Base-by-base conservation (phyloP, 2,329 filamentous ascomycete genomes). In the Pyrenophora teres region DNA sequence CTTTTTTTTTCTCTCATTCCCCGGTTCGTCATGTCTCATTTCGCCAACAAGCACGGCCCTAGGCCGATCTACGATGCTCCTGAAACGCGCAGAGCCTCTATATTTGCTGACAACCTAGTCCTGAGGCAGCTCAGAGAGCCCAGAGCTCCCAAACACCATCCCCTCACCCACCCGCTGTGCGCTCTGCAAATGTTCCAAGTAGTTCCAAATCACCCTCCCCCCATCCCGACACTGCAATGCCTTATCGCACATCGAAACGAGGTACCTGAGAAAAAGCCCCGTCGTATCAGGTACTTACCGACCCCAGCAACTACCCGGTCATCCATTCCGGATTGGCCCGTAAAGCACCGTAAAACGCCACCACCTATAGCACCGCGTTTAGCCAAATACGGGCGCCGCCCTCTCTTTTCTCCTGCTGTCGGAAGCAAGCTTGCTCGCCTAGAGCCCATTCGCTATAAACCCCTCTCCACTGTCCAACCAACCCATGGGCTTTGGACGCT, bases 11-110 rank as follows among this genome's bases (percentile, higher is more conserved):
- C 19, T 37, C 25, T 31, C 13, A 35, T 36, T 6, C 25, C 40
- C 25, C 51, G 46, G 31, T 45, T 33, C 45, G 25, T 36, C 37
- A 21, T 47, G 40, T 52, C 52, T 54, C 52, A 54, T 54, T 39
- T 54, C 52, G 42, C 39, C 16, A 47, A 47, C 16, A 6, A 19
- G 47, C 51, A 46, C 41, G 47, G 19, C 46, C 38, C 45, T 32
- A 32, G 21, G 18, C 12, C 25, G 36, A 52, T 40, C 35, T 37
- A 30, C 39, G 40, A 49, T 39, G 45, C 46, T 40, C 39, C 48
- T 55, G 43, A 55, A 52, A 55, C 52, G 36, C 40, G 37, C 39
- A 52, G 43, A 51, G 40, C 37, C 40, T 45, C 50, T 31, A 25
- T 19, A 12, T 43, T 30, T 10, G 27, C 27, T 30, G 27, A 30